These are phyloP conservation scores for Mycena chlorophos DNA, from an alignment of 768 basidiomycete genomes.

Conservation along the genomic window DNA sequence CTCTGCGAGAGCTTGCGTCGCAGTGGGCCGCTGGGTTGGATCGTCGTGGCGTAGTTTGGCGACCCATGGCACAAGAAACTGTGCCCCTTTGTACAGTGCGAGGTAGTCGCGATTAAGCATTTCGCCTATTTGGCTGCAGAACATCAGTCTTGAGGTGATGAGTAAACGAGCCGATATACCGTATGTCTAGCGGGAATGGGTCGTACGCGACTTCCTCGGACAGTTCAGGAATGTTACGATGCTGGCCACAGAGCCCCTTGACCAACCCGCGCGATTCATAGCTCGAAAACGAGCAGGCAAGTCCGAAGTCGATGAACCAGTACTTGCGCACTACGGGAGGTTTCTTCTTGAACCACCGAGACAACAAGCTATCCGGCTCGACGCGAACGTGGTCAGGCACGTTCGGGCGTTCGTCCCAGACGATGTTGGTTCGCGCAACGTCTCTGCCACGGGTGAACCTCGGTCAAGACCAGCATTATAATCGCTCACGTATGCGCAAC, in stretches of 20 bases:
- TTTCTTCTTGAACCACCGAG: slow-evolving; percentile 1
- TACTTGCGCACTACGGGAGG: slow-evolving; percentile 6
- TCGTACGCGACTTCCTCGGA: slow-evolving; percentile 21
- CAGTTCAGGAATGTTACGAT: slow-evolving; percentile 22
- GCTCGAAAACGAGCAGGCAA: slow-evolving; percentile 20
- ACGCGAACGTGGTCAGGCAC: slow-evolving; percentile 1
- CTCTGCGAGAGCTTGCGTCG: slow-evolving; percentile 9
- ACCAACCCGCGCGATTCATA: slow-evolving; percentile 22
- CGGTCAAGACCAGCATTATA: not conserved
- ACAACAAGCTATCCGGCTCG: not conserved
- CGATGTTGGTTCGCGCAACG: slow-evolving; percentile 20
- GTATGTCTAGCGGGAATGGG: slow-evolving; percentile 20
- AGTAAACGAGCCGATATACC: not conserved
- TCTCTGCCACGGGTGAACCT: slow-evolving; percentile 4
- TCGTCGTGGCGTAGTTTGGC: slow-evolving; percentile 18
- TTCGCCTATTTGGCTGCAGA: slow-evolving; percentile 20
- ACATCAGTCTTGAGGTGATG: not conserved
- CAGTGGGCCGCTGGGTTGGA: slow-evolving; percentile 14
- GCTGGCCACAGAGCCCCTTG: slow-evolving; percentile 18
- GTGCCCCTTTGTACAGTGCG: slow-evolving; percentile 12
- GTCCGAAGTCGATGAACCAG: slow-evolving; percentile 22
- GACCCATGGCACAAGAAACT: slow-evolving; percentile 18
- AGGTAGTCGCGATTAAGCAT: slow-evolving; percentile 21
- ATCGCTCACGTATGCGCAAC: slow-evolving; percentile 18
- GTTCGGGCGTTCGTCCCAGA: slow-evolving; percentile 18